Conservation (phyloP, 768 basidiomycete genomes). For the Tylopilus vinaceipallidus region DNA sequence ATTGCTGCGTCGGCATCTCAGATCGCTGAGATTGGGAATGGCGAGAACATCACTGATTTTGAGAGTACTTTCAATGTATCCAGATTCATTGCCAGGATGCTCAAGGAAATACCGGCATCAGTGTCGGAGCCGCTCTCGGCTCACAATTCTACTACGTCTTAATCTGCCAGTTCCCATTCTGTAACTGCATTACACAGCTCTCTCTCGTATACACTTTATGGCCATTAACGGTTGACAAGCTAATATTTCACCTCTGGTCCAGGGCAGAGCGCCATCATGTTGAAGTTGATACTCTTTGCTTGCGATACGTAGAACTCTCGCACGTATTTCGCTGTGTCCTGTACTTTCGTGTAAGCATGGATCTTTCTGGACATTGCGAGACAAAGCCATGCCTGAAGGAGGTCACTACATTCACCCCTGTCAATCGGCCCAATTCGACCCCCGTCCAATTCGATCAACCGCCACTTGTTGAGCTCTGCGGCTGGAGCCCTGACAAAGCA, state of each 20-base stretch:
- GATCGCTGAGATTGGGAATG: conserved; percentile 35
- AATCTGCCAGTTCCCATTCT: neutral
- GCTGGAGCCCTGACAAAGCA: conserved; percentile 75
- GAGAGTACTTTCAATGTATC: conserved; percentile 31
- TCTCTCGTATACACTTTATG: neutral
- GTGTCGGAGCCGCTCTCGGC: conserved; percentile 30
- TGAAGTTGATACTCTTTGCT: conserved; percentile 42
- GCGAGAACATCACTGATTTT: conserved; percentile 33
- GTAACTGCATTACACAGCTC: neutral
- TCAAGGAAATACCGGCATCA: conserved; percentile 30
- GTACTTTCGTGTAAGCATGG: neutral
- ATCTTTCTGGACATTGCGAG: neutral
- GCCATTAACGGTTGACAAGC: no score
- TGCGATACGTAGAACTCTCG: conserved; percentile 41
- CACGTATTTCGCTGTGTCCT: conserved; percentile 49
- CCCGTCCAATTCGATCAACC: conserved; percentile 86
- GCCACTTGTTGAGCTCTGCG: conserved; percentile 30
- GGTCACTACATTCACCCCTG: conserved; percentile 57
- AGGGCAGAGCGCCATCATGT: conserved; percentile 46
- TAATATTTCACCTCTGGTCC: conserved; percentile 17
- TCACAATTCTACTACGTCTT: conserved; percentile 1
- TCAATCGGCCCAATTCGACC: conserved; percentile 77
- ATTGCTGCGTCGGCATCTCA: conserved; percentile 31
- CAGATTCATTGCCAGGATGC: conserved; percentile 30
- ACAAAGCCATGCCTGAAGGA: conserved; percentile 47